These are phyloP conservation scores for Prunus kanzakura DNA, from an alignment of 306 rosid genomes.

Conservation along the genomic window DNA sequence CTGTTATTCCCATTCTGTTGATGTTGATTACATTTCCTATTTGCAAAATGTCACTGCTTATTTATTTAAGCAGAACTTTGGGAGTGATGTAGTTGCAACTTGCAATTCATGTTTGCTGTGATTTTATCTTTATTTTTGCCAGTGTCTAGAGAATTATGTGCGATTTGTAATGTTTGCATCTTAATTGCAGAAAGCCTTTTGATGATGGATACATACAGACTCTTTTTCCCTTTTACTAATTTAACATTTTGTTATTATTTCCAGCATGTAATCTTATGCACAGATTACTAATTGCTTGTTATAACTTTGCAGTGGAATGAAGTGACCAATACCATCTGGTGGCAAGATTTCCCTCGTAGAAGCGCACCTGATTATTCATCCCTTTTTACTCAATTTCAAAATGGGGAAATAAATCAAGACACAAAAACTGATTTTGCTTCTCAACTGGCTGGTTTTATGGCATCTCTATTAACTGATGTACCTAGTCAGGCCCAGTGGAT, in stretches of 20 bases:
- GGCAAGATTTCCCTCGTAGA: conserved; percentile 79
- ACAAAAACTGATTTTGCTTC: conserved; percentile 63
- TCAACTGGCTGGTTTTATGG: conserved; percentile 83
- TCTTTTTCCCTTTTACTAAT: background rate
- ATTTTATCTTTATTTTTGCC: too few relatives aligned
- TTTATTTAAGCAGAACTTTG: background rate
- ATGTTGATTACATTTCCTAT: background rate
- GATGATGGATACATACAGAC: background rate
- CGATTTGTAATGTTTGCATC: background rate
- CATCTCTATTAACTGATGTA: conserved; percentile 62
- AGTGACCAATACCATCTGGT: conserved; percentile 84
- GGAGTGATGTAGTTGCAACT: background rate
- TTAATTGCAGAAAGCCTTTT: background rate
- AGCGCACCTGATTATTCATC: conserved; percentile 45
- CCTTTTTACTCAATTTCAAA: conserved; percentile 48
- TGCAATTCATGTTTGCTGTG: background rate
- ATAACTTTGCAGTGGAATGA: conserved; percentile 53
- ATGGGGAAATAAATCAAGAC: conserved; percentile 28
- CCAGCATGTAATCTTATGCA: background rate
- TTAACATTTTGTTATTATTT: background rate
- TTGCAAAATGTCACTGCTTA: background rate
- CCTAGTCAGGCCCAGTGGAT: conserved; percentile 77
- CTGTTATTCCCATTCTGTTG: conserved; percentile 15
- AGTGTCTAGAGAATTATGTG: background rate
- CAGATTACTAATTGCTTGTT: conserved; percentile 15